Evolutionary conservation across 441 rosid species (phyloP), one percentile per base, ranked within the genome.

Genomic region (Erysimum pusillum): DNA sequence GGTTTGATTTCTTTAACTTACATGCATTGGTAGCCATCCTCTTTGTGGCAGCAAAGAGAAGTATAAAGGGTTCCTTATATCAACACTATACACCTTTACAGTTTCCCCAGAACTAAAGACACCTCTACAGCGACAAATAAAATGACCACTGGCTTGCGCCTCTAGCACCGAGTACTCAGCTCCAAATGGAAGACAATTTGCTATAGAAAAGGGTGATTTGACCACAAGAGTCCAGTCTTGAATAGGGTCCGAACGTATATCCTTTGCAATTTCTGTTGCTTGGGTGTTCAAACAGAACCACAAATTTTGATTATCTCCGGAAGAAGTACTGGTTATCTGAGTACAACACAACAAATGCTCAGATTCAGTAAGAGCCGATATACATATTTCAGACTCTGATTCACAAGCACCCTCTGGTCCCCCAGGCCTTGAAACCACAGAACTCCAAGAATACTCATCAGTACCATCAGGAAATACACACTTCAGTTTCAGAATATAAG

Each of bases 151-250:
- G 32, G 81, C 78, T 84, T 82, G 94, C 92, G 69, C 85, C 85
- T 92, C 94, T 73, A 89, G 87, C 52, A 96, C 84, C 70, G 98
- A 87, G 76, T 87, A 96, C 78, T 91, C 98, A 78, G 95, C 92
- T 53, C 80, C 82, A 85, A 92, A 86, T 62, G 98, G 99, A 85
- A 96, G 99, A 83, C 83, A 89, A 79, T 87, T 92, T 81, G 89
- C 79, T 74, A 96, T 79, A 52, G 89, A 88, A 64, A 96, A 79
- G 18, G 99, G 99, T 46, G 99, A 81, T 81, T 92, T 96, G 73
- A 96, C 80, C 71, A 87, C 91, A 79, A 96, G 83, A 77, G 70
- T 85, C 99, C 99, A 96, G 83, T 96, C 98, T 78, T 92, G 88
- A 80, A 94, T 94, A 48, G 98, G 94, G 80, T 94, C 85, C 3